Evolutionary conservation across 208 protist genomes (phyloP), one percentile per base, ranked within the genome.

Genomic region (Leishmania braziliensis): DNA sequence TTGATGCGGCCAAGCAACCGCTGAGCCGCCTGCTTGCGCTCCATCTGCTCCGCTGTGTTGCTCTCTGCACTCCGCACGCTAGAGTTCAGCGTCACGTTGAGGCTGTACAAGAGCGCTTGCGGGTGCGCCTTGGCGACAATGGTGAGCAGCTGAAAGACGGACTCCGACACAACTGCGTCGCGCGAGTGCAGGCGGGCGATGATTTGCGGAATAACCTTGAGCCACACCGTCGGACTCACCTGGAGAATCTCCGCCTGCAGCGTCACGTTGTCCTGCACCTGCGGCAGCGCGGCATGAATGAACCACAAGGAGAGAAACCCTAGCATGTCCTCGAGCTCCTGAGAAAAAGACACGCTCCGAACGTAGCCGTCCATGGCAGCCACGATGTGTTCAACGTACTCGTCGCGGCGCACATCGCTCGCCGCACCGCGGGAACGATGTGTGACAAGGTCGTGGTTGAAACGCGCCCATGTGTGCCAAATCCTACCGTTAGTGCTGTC

Each of bases 131-230:
- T 97, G 36, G 98, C 99, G 82, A 99, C 94, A 36, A 93, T 86
- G 54, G 87, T 82, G 16, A 99, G 90, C 6, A 99, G 87, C 36
- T 97, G 83, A 77, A 99, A 94, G 43, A 99, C 95, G 20, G 98
- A 93, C 76, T 97, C 92, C 0, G 95, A 88, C 39, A 99, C 95
- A 9, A 86, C 80, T 0, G 83, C n/a, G 36, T 98, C 83, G 48
- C 87, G 92, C 29, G 97, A 98, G 85, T 99, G 96, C 71, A 99
- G 97, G 48, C 99, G 95, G 36, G 99, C 99, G 82, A 99, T 99
- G 48, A 99, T 97, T 91, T 99, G 99, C n/a, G 99, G 99, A 60
- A 99, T 98, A n/a, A 99, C 99, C 83, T 99, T 97, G 6, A 99
- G 93, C 99, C 99, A 99, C 54, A 99, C 99, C 54, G 99, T 98